A percentile compares a stretch with the other conserved stretches of the same genome.
phyloP scores from a whole-genome alignment of 1,284 basidiomycete species.

The Ustilago curta region DNA sequence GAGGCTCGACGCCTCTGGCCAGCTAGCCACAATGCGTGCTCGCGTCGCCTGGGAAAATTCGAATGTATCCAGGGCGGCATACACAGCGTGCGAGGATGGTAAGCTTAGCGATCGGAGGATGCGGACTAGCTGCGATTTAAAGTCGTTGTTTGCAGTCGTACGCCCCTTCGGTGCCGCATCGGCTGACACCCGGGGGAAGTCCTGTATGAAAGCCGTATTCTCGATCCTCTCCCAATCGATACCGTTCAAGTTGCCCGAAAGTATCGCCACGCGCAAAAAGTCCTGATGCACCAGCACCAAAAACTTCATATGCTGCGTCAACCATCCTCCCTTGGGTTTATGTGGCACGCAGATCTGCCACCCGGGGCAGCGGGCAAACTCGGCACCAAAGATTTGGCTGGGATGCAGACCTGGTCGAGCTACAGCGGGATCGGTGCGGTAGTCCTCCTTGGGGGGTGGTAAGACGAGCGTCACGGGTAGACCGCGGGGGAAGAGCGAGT shows the following conservation, averaged over 20 bases:
- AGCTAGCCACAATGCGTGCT: slow-evolving; percentile 56
- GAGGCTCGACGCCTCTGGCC: slow-evolving; percentile 42
- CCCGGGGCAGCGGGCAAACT: slow-evolving; percentile 26
- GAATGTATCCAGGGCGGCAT: slow-evolving; percentile 22
- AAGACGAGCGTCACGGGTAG: slow-evolving; percentile 58
- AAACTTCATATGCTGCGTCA: slow-evolving; percentile 65
- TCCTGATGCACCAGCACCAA: slow-evolving; percentile 54
- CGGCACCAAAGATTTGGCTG: slow-evolving; percentile 31
- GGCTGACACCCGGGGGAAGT: slow-evolving; percentile 46
- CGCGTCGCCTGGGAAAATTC: slow-evolving; percentile 39
- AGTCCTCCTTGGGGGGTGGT: slow-evolving; percentile 46
- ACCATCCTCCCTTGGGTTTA: slow-evolving; percentile 47
- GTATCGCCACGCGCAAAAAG: slow-evolving; percentile 55
- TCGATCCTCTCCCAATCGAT: slow-evolving; percentile 66
- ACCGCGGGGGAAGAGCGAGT: slow-evolving; percentile 48
- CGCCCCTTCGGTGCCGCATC: background rate
- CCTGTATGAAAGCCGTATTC: slow-evolving; percentile 64
- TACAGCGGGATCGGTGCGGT: slow-evolving; percentile 20
- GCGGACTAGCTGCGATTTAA: slow-evolving; percentile 41
- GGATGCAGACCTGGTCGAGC: slow-evolving; percentile 49
- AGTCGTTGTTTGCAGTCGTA: slow-evolving; percentile 19
- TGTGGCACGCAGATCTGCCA: slow-evolving; percentile 55
- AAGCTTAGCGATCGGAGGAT: slow-evolving; percentile 54
- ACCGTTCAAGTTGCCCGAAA: slow-evolving; percentile 61
- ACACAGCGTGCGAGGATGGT: slow-evolving; percentile 45